phyloP scores from a whole-genome alignment of 192 early-diverging fungal species.

The Jimgerdemannia lactiflua region DNA sequence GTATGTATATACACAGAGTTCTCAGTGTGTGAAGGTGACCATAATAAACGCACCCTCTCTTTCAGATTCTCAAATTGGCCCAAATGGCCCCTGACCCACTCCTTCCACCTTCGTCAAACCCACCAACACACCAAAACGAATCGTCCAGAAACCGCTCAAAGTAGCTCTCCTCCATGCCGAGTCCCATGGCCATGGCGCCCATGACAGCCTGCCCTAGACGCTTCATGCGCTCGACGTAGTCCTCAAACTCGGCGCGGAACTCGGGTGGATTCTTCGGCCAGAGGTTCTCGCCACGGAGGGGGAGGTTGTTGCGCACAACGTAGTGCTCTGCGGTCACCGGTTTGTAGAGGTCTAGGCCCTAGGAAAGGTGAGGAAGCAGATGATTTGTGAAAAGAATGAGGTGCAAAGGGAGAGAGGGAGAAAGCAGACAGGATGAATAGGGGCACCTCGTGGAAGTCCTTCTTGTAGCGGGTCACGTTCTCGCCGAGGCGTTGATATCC shows the following conservation, averaged over 20 bases:
- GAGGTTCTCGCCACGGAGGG: conserved; percentile 39
- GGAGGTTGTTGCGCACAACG: conserved; percentile 15
- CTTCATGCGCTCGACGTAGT: conserved; percentile 37
- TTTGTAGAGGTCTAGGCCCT: conserved; percentile 41
- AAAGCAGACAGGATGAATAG: background rate
- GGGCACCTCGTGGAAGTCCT: conserved; percentile 47
- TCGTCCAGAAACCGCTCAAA: conserved; percentile 24
- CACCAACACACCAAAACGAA: conserved; percentile 23
- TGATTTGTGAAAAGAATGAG: background rate
- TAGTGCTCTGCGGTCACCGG: conserved; percentile 25
- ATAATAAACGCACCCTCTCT: background rate
- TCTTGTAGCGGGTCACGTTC: conserved; percentile 47
- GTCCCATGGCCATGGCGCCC: conserved; percentile 45
- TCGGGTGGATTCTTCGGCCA: conserved; percentile 21
- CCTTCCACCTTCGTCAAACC: background rate
- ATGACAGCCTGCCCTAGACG: conserved; percentile 33
- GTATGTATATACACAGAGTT: background rate
- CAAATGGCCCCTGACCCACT: background rate
- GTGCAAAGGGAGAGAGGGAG: background rate
- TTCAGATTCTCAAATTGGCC: background rate
- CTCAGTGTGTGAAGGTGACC: background rate
- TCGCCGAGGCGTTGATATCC: conserved; percentile 49
- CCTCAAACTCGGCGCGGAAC: conserved; percentile 29
- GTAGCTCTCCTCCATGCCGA: conserved; percentile 38
- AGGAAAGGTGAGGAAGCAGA: background rate